phyloP scores from a whole-genome alignment of 805 yeast species.

The Peterozyma xylosa region DNA sequence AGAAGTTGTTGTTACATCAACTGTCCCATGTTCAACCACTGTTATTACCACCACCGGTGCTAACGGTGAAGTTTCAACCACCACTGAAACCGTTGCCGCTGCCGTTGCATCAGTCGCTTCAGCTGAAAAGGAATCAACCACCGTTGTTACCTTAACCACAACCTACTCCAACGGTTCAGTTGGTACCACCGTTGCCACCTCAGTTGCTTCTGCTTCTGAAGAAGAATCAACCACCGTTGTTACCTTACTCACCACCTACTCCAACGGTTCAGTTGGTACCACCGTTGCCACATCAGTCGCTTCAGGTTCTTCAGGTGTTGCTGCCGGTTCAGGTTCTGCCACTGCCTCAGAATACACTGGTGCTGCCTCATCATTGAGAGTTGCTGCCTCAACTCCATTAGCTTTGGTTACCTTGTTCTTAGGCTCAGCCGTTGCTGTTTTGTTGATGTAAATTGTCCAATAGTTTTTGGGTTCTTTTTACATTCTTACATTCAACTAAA shows the following conservation, averaged over 20 bases:
- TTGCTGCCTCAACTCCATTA: slow-evolving; percentile 4
- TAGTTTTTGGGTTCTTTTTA: not conserved
- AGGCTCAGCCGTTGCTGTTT: slow-evolving; percentile 8
- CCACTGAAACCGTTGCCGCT: slow-evolving; percentile 7
- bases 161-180: no score
- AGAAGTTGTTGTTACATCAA: slow-evolving; percentile 3
- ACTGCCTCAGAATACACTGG: not conserved
- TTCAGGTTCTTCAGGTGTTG: no score
- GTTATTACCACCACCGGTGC: slow-evolving; percentile 8
- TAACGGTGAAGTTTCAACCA: slow-evolving; percentile 7
- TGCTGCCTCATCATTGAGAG: slow-evolving; percentile 3
- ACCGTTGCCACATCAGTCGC: no score
- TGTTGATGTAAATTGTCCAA: slow-evolving; percentile 4
- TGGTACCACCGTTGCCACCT: not conserved
- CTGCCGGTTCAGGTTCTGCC: not conserved
- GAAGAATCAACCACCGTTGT: not conserved
- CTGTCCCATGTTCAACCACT: slow-evolving; percentile 6
- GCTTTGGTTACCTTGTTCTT: slow-evolving; percentile 5
- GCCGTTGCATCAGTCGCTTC: slow-evolving; percentile 4
- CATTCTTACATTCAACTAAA: not conserved
- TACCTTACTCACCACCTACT: not conserved
- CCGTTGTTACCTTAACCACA: no score
- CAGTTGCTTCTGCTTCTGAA: not conserved
- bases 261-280: no score
- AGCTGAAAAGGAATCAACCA: no score